These are phyloP conservation scores for Chaetomium sp. DNA, from an alignment of 2,329 filamentous ascomycete genomes.

Conservation along the genomic window DNA sequence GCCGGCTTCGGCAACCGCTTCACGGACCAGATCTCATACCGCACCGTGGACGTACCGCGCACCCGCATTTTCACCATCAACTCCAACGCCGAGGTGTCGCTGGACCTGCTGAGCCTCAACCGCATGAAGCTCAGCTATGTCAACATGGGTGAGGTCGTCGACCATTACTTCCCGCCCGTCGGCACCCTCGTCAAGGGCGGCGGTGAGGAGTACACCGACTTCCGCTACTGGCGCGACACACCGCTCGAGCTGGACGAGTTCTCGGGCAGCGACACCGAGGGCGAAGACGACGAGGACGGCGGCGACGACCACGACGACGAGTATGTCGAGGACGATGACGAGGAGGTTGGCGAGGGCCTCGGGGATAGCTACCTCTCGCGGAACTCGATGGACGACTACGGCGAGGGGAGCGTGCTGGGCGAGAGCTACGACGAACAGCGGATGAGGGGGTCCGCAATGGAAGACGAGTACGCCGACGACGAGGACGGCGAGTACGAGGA, in stretches of 20 bases:
- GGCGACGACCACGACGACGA: conserved; percentile 49
- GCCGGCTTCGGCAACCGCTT: conserved; percentile 96
- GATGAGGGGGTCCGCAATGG: conserved; percentile 46
- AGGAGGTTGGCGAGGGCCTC: conserved; percentile 48
- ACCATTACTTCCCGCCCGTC: conserved; percentile 96
- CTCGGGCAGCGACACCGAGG: conserved; percentile 74
- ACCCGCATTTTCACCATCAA: conserved; percentile 97
- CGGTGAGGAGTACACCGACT: conserved; percentile 94
- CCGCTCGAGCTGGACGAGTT: conserved; percentile 87
- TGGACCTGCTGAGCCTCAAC: conserved; percentile 87
- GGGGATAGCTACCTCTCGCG: conserved; percentile 49
- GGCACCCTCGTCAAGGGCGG: conserved; percentile 84
- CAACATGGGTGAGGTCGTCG: conserved; percentile 94
- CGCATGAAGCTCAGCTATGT: conserved; percentile 97
- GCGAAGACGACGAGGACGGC: conserved; percentile 43
- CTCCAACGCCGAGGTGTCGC: conserved; percentile 89
- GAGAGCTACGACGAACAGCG: conserved; percentile 49
- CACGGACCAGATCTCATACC: conserved; percentile 94
- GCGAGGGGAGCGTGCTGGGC: conserved; percentile 47
- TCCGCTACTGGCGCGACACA: conserved; percentile 90
- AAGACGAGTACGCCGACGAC: conserved; percentile 42
- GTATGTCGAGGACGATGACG: conserved; percentile 45
- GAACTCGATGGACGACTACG: conserved; percentile 42
- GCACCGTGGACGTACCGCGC: conserved; percentile 91
- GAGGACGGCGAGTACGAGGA: conserved; percentile 44